These are phyloP conservation scores for Globisporangium echinulatum DNA, from an alignment of 352 stramenopile species.

Conservation along the genomic window DNA sequence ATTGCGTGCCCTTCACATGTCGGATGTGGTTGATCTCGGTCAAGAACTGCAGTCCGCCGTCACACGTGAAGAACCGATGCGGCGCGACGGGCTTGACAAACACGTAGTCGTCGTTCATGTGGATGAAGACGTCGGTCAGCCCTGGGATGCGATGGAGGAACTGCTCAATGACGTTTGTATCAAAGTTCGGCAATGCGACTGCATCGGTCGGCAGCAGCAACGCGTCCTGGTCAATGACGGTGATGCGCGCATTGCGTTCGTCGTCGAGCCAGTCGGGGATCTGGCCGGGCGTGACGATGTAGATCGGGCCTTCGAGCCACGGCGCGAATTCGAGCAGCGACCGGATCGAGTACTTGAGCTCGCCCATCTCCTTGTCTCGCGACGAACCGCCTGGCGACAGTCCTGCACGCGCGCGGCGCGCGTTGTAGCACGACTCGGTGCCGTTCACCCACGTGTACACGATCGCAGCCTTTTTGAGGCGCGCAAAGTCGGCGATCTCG, in stretches of 20 bases:
- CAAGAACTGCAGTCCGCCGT: slow-evolving; percentile 63
- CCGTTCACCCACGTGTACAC: slow-evolving; percentile 88
- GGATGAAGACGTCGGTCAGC: slow-evolving; percentile 84
- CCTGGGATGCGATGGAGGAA: slow-evolving; percentile 83
- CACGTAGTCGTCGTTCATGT: slow-evolving; percentile 88
- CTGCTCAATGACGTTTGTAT: slow-evolving; percentile 86
- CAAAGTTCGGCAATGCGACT: slow-evolving; percentile 57
- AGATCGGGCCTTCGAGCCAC: slow-evolving; percentile 77
- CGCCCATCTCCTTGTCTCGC: slow-evolving; percentile 78
- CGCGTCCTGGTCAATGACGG: slow-evolving; percentile 72
- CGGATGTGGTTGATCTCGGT: slow-evolving; percentile 83
- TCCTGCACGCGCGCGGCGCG: slow-evolving; percentile 38
- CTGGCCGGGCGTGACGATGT: slow-evolving; percentile 77
- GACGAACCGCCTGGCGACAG: slow-evolving; percentile 56
- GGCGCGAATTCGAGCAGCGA: slow-evolving; percentile 74
- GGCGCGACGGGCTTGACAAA: slow-evolving; percentile 78
- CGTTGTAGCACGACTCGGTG: slow-evolving; percentile 75
- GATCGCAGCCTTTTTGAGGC: slow-evolving; percentile 54
- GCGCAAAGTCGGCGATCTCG: slow-evolving; percentile 63
- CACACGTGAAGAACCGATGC: slow-evolving; percentile 83
- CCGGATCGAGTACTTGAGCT: slow-evolving; percentile 83
- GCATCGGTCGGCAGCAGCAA: slow-evolving; percentile 49
- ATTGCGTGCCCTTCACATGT: slow-evolving; percentile 51
- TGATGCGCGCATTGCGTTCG: slow-evolving; percentile 54
- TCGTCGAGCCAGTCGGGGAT: slow-evolving; percentile 77